These are phyloP conservation scores for Castanea mollissima DNA, from an alignment of 306 rosid species.

Conservation along the genomic window DNA sequence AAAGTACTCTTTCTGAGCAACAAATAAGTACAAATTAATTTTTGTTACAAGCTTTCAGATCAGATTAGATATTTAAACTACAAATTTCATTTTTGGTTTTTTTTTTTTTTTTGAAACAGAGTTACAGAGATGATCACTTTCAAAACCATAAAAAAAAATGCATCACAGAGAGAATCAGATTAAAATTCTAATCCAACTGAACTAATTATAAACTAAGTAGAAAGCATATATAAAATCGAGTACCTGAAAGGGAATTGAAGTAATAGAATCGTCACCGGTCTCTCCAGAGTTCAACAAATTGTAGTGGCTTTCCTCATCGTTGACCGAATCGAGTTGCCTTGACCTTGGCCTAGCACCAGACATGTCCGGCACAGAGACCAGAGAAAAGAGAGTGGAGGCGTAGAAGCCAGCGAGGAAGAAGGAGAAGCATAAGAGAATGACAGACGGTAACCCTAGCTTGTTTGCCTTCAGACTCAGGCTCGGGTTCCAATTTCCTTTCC, in stretches of 20 bases:
- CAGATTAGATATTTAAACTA: background rate
- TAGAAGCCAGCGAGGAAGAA: slow-evolving; percentile 76
- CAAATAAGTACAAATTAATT: slow-evolving; percentile 6
- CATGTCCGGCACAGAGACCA: slow-evolving; percentile 42
- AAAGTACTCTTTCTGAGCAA: background rate
- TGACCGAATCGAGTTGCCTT: slow-evolving; percentile 46
- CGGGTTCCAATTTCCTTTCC: slow-evolving; percentile 32
- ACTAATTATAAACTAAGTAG: background rate
- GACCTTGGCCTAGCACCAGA: slow-evolving; percentile 34
- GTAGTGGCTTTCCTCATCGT: slow-evolving; percentile 30
- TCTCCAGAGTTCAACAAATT: slow-evolving; percentile 52
- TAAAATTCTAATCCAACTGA: slow-evolving; percentile 17
- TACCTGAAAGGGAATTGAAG: slow-evolving; percentile 91
- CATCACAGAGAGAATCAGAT: slow-evolving; percentile 1
- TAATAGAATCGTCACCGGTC: slow-evolving; percentile 66
- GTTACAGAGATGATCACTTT: background rate
- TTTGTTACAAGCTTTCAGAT: background rate
- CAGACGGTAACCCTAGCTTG: slow-evolving; percentile 40
- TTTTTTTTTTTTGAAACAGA: too few relatives aligned
- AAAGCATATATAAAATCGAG: slow-evolving; percentile 4
- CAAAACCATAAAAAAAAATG: slow-evolving; percentile 2
- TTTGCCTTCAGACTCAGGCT: slow-evolving; percentile 35
- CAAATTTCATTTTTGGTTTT: too few relatives aligned
- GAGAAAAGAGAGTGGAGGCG: slow-evolving; percentile 46
- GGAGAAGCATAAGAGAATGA: slow-evolving; percentile 52